Conservation (phyloP, 2,329 filamentous ascomycete species). For the Microdochium trichocladiopsis region DNA sequence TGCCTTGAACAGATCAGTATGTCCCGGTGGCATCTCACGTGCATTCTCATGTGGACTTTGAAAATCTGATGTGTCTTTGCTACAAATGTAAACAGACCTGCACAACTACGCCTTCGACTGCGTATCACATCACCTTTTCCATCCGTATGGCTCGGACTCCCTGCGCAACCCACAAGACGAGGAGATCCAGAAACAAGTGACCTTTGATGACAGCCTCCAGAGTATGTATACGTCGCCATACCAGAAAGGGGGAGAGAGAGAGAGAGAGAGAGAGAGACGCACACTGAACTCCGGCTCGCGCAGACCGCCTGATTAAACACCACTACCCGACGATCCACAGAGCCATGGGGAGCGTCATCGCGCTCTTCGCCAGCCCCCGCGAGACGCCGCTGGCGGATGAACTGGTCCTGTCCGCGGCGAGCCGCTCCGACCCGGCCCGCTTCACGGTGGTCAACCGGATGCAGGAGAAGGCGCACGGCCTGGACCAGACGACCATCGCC, state of each 20-base stretch:
- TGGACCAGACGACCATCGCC: conserved; percentile 48
- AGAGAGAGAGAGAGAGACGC: background rate
- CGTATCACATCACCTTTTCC: conserved; percentile 62
- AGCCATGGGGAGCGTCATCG: conserved; percentile 36
- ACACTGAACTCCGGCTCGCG: background rate
- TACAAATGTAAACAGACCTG: conserved; percentile 31
- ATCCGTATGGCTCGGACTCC: conserved; percentile 56
- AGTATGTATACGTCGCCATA: conserved; percentile 34
- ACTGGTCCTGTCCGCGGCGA: conserved; percentile 47
- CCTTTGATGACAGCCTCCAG: conserved; percentile 60
- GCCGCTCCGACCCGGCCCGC: conserved; percentile 34
- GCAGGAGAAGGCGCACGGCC: conserved; percentile 38
- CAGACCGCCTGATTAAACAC: conserved; percentile 52
- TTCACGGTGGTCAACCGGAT: conserved; percentile 56
- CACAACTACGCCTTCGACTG: conserved; percentile 66
- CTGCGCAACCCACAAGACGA: conserved; percentile 48
- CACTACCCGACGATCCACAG: conserved; percentile 47
- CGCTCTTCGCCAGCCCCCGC: conserved; percentile 44
- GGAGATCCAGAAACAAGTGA: conserved; percentile 61
- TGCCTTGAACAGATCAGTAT: background rate
- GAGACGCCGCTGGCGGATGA: conserved; percentile 51
- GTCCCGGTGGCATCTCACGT: background rate
- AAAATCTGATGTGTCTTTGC: too few species aligned
- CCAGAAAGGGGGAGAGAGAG: background rate
- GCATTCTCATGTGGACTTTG: too few species aligned